Conservation (phyloP, 345 rosid species). For the Syzygium oleosum region DNA sequence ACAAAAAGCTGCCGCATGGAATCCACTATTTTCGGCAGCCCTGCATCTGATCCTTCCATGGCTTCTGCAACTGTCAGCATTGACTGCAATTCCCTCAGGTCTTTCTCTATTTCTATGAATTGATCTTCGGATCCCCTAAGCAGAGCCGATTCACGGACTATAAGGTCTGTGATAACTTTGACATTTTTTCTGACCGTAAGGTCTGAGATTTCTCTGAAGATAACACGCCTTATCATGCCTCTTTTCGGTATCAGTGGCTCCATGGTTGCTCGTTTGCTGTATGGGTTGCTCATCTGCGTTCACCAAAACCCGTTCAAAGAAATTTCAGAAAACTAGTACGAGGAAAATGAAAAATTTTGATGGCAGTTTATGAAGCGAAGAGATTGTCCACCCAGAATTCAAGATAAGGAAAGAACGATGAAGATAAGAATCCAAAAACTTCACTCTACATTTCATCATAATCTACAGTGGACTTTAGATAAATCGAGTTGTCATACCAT, state of each 20-base stretch:
- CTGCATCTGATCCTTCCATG: neutral
- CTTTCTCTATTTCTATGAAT: neutral
- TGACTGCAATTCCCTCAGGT: neutral
- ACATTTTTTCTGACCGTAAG: neutral
- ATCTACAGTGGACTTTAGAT: too few species aligned
- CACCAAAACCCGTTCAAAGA: neutral
- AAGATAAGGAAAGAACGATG: neutral
- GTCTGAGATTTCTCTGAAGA: neutral
- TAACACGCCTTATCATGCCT: fast-evolving
- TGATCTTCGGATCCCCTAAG: neutral
- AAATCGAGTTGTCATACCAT: neutral
- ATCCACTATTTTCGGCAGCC: fast-evolving
- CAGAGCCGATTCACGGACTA: neutral
- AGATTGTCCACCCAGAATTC: neutral
- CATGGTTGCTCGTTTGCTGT: neutral
- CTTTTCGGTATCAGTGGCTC: neutral
- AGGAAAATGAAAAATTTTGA: neutral
- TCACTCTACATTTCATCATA: neutral
- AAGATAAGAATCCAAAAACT: neutral
- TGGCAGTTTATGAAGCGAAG: neutral
- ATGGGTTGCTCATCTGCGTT: neutral
- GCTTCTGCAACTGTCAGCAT: neutral
- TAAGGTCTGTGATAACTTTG: neutral
- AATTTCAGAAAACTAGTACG: neutral
- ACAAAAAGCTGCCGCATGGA: neutral